Base-by-base conservation (phyloP, 768 basidiomycete species). In the Naganishia friedmannii region DNA sequence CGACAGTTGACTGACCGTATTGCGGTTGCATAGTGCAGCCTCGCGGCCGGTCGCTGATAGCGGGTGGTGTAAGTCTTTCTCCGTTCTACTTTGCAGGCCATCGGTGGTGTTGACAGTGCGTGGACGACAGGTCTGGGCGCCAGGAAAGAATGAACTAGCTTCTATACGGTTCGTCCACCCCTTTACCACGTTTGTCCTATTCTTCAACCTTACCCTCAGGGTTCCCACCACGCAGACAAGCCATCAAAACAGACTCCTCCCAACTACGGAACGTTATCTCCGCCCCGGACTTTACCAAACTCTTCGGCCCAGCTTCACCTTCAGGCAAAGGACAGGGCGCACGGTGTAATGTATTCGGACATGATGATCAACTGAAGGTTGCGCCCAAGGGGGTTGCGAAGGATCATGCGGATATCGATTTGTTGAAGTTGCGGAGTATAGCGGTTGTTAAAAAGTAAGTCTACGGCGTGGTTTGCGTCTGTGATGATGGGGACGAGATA, bases 301-400 rank as follows among this genome's bases (percentile, higher is more conserved):
- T 87, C 72, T 97, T 95, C 74, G 95, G 93, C 0, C 83, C 87
- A 65, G 84, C 92, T 0, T 83, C 81, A 60, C 87, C 87, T 0
- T 83, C 86, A 72, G 69, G 67, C 21, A 12, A 37, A 17, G 73
- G 73, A n/a, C 84, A 88, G 67, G 89, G 90, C 21, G 81, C 83
- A 67, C 82, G 88, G 63, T 85, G 86, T 76, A 95, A 85, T 76
- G 86, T 99, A 1, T 99, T 94, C 79, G 94, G 95, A 0, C 78
- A 81, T 68, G 92, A 94, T 1, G 93, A 92, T 74, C 89, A 92
- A 77, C 83, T 96, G 34, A 97, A 96, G 82, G 87, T 87, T 0
- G 91, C 93, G 6, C 94, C 94, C 0, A 97, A 96, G 77, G 94
- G 93, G 0, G 82, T 95, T 10, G 86, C 86, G 65, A 98, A 93